Evolutionary conservation across 352 stramenopile genomes (phyloP), one percentile per base, ranked within the genome.

Genomic region (Globisporangium radiosum): DNA sequence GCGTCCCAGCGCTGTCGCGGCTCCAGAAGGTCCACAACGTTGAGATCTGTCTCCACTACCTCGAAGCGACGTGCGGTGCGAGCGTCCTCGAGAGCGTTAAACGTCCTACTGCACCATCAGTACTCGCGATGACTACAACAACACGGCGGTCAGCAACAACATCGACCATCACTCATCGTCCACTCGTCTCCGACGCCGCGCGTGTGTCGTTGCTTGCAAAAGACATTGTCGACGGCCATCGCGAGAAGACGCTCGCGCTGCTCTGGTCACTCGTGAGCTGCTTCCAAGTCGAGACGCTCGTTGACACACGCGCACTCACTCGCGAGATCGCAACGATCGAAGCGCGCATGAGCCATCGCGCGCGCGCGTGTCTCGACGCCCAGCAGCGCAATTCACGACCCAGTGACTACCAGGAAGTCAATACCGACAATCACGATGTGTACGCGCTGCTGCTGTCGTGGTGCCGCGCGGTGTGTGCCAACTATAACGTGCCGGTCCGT

Each of bases 21-120:
- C 72, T 98, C 11, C 90, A 99, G 68, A 99, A 98, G 70, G 75
- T 98, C 9, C 92, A 98, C 76, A 99, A 99, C 68, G 86, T 98
- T 0, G 83, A 95, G 60, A 77, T 97, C 36, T 96, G 92, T 36
- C 60, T 99, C 38, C 69, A 85, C 50, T 90, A 78, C 44, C 62
- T 97, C 42, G 72, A 92, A 59, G 78, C 82, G 43, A 87, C 87
- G 54, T 94, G 83, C 44, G 81, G 74, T 47, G 59, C 66, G 4
- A 72, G 73, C 45, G 68, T 88, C 14, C 60, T 90, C 1, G 75
- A 82, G 53, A 78, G 71, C 38, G 71, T 90, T 14, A 81, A 83
- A 52, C 47, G 38, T 66, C 57, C 59, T 63, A 62, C 39, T 25
- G 25, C 42, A 39, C 33, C 53, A 45, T 56, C 40, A 13, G 9